These are phyloP conservation scores for Calonectria henricotiae DNA, from an alignment of 2,329 filamentous ascomycete genomes.

Conservation along the genomic window DNA sequence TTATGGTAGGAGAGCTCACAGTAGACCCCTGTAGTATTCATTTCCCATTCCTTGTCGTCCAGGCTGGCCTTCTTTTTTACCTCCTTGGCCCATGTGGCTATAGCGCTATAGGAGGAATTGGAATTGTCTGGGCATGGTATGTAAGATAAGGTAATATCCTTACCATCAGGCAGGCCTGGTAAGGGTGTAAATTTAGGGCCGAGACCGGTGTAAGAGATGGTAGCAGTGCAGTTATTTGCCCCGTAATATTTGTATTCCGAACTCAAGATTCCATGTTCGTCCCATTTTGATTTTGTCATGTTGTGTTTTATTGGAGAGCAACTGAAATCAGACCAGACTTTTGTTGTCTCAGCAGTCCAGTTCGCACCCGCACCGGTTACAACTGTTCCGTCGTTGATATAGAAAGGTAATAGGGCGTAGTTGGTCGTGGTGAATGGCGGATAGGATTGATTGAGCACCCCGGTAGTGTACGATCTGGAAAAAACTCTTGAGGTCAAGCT, in stretches of 20 bases:
- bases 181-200: background rate
- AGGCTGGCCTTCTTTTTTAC: background rate
- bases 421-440: background rate
- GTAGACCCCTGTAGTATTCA: slow-evolving; percentile 1
- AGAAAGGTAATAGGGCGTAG: slow-evolving; percentile 2
- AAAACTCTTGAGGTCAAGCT: background rate
- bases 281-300: background rate
- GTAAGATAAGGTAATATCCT: background rate
- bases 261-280: background rate
- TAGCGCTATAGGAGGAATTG: background rate
- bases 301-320: slow-evolving; percentile 1
- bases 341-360: slow-evolving; percentile 28
- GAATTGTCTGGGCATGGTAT: background rate
- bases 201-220: background rate
- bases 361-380: background rate
- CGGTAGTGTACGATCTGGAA: background rate
- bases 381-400: background rate
- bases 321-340: slow-evolving; percentile 6
- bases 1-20: slow-evolving; percentile 16
- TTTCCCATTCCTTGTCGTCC: background rate
- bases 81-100: background rate
- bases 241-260: background rate
- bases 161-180: background rate
- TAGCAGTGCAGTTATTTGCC: background rate
- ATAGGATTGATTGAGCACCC: background rate